A percentile compares a stretch with the other conserved stretches of the same genome.
These are phyloP conservation scores for Sporothrix luriei DNA, from an alignment of 2,329 filamentous ascomycete species.

Conservation along the genomic window DNA sequence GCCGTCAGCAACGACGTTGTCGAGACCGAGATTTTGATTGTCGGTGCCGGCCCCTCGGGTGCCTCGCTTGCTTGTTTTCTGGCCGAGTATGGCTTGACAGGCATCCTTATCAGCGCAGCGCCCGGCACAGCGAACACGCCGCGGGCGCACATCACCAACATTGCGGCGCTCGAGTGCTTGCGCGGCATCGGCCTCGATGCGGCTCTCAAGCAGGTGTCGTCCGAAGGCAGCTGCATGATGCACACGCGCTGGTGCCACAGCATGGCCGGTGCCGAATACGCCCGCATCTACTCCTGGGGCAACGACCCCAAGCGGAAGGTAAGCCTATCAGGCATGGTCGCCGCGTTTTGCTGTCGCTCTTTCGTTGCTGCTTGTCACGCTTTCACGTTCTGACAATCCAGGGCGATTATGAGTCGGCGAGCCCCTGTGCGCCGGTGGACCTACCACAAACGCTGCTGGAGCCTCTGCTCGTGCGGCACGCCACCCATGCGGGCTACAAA, in stretches of 20 bases:
- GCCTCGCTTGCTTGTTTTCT: conserved; percentile 59
- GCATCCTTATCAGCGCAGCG: conserved; percentile 56
- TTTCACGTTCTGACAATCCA: conserved; percentile 34
- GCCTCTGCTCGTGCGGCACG: conserved; percentile 50
- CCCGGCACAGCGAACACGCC: conserved; percentile 59
- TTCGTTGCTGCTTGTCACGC: neutral
- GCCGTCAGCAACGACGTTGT: conserved; percentile 32
- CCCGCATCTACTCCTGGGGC: conserved; percentile 55
- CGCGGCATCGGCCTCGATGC: conserved; percentile 55
- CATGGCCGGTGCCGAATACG: conserved; percentile 58
- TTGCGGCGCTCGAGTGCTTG: conserved; percentile 52
- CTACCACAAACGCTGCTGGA: conserved; percentile 55
- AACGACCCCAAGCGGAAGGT: conserved; percentile 46
- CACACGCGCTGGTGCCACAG: conserved; percentile 57
- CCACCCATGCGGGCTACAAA: conserved; percentile 47
- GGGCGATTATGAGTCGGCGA: conserved; percentile 51
- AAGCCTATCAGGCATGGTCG: neutral
- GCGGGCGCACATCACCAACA: conserved; percentile 63
- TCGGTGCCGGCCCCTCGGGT: conserved; percentile 58
- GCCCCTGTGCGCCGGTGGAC: conserved; percentile 50
- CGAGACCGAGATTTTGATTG: conserved; percentile 52
- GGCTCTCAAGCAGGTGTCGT: conserved; percentile 45
- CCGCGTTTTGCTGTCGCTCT: no score
- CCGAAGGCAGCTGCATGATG: conserved; percentile 48
- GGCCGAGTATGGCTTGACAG: conserved; percentile 53